These are phyloP conservation scores for Beta lomatogona DNA, from an alignment of 179 eudicot genomes.

Conservation along the genomic window DNA sequence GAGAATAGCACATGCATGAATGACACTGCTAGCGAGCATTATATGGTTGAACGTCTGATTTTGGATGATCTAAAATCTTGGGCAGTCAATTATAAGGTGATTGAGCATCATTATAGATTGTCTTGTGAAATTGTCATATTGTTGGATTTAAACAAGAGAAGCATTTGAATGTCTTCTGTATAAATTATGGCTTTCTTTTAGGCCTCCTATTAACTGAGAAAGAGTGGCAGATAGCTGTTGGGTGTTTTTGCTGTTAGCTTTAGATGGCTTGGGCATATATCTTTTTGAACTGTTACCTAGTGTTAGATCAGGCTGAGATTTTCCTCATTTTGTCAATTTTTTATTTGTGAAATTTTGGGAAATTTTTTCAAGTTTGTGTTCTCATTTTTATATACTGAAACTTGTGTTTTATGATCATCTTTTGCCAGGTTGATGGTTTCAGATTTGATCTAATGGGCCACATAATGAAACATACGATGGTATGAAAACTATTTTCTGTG, in stretches of 20 bases:
- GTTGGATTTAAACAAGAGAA: background rate
- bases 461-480: slow-evolving; percentile 93
- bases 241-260: background rate
- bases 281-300: background rate
- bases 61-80: slow-evolving; percentile 84
- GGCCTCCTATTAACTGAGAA: background rate
- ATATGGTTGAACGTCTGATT: slow-evolving; percentile 89
- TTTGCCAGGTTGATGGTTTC: slow-evolving; percentile 92
- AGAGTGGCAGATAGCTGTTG: background rate
- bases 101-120: background rate
- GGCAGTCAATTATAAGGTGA: slow-evolving; percentile 94
- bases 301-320: background rate
- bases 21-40: slow-evolving; percentile 97
- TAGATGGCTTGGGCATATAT: background rate
- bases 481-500: slow-evolving; percentile 33
- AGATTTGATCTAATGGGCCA: slow-evolving; percentile 99
- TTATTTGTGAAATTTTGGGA: background rate
- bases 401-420: slow-evolving; percentile 9
- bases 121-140: slow-evolving; percentile 8
- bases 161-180: background rate
- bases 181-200: background rate
- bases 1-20: slow-evolving; percentile 82
- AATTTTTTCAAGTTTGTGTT: background rate
- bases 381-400: slow-evolving; percentile 10
- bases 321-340: background rate